These are phyloP conservation scores for Chlamydomonas schloesseri DNA, from an alignment of 139 green algal species.

Conservation along the genomic window DNA sequence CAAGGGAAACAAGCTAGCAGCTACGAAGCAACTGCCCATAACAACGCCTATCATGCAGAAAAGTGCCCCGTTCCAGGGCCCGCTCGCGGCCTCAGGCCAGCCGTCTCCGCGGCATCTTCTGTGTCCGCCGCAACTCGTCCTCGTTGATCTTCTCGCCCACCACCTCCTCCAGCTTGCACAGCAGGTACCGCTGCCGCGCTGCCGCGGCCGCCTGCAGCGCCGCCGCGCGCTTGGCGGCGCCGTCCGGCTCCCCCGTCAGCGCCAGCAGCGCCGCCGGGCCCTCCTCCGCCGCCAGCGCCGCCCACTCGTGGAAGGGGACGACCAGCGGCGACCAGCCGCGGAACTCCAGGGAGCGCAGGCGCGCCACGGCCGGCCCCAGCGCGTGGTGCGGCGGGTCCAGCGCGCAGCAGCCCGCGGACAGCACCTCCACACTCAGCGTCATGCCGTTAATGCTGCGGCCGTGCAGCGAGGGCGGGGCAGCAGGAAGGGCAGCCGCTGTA, in stretches of 20 bases:
- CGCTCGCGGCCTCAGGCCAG: no score
- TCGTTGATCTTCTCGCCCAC: conserved; percentile 20
- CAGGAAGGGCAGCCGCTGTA: background rate
- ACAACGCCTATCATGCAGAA: no score
- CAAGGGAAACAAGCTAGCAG: no score
- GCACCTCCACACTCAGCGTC: conserved; percentile 31
- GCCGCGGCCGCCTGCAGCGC: background rate
- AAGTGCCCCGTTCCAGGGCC: no score
- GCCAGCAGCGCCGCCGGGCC: background rate
- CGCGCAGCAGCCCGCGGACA: conserved; percentile 26
- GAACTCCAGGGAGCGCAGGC: conserved; percentile 36
- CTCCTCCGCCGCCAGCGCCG: conserved; percentile 18
- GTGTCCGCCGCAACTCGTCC: no score
- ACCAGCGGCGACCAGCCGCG: conserved; percentile 33
- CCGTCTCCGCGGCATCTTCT: no score
- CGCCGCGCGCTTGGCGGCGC: background rate
- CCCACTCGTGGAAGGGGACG: conserved; percentile 40
- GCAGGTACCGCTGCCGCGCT: conserved; percentile 9
- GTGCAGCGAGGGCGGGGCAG: background rate
- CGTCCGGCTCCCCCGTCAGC: background rate
- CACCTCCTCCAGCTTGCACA: conserved; percentile 27
- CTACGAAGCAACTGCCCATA: no score
- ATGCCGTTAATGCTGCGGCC: conserved; percentile 37
- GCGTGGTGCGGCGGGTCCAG: conserved; percentile 14
- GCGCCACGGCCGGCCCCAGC: background rate